Base-by-base conservation (phyloP, 2,329 filamentous ascomycete species). In the Mycosphaerella sp. region DNA sequence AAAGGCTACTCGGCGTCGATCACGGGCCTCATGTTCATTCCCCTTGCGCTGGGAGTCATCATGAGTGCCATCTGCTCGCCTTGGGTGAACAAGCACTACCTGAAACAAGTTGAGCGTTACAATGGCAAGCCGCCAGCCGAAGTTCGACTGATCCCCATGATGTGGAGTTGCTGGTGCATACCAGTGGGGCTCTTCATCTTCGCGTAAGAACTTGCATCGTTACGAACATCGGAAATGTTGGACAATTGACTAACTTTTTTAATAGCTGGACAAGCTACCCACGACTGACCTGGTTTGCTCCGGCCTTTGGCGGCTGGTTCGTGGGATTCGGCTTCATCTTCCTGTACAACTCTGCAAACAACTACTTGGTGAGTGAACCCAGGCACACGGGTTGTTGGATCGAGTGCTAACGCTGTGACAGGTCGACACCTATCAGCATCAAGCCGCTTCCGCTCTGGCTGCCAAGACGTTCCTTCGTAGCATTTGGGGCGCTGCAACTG, bases 1-100 rank as follows among this genome's bases (percentile, higher is more conserved):
- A 94, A 95, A 70, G 86, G 86, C 2, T 95, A 85, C 70, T 81
- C 77, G 3, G 78, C 87, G 85, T 88, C 89, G 52, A 70, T 86
- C 28, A 79, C 84, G 4, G 89, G 89, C 1, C 75, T 95, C 7
- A 88, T 95, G 63, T 62, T 66, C 50, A 61, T 66, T 17, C 64
- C 63, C 3, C 37, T 65, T 12, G 58, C 63, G 8, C 43, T 66
- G 6, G 64, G 63, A 12, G 62, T 62, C 12, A 16, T 60, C 9
- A 53, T 63, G 51, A 59, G 55, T 44, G 65, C 65, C 2, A 50
- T 50, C 34, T 63, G 61, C 39, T 58, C 64, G 5, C 89, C 89
- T 0, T 59, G 85, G 0, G 81, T 95, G 64, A 94, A 95, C 18
- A 85, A 79, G 54, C 85, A 94, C 71, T 95, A 95, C 72, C 70